These are phyloP conservation scores for Coniosporium apollinis DNA, from an alignment of 495 filamentous ascomycete genomes.

Conservation along the genomic window DNA sequence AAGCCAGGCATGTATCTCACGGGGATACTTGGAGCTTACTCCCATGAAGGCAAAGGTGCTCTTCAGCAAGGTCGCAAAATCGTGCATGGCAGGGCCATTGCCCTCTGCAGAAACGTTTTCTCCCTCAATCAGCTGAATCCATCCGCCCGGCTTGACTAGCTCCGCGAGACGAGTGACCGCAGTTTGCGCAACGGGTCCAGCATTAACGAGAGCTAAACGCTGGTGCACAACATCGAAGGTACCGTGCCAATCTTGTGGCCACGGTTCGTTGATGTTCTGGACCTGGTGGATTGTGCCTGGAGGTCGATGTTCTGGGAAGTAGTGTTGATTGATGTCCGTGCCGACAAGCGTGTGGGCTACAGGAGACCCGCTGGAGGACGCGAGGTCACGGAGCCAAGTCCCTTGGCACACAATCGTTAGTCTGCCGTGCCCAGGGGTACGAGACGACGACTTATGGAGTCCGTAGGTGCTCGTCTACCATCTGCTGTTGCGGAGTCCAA, in stretches of 20 bases:
- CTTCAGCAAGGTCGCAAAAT: not conserved
- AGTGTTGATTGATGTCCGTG: not conserved
- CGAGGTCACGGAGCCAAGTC: not conserved
- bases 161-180: not conserved
- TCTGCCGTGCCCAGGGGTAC: too few species aligned
- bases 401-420: too few species aligned
- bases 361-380: not conserved
- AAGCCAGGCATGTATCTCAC: not conserved
- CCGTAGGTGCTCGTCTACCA: not conserved
- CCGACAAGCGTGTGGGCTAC: not conserved
- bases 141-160: constrained; percentile 8
- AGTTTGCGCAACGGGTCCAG: not conserved
- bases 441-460: not conserved
- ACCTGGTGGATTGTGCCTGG: not conserved
- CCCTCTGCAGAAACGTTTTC: not conserved
- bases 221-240: constrained; percentile 7
- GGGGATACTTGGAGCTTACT: not conserved
- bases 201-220: constrained; percentile 3
- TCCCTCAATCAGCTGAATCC: constrained; percentile 6
- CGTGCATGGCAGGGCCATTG: not conserved
- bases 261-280: constrained; percentile 5
- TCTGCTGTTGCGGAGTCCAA: not conserved
- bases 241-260: constrained; percentile 3
- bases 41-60: not conserved
- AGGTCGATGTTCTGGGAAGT: not conserved